Evolutionary conservation across 805 yeast species (phyloP).

Genomic region (Teunomyces pallodes): DNA sequence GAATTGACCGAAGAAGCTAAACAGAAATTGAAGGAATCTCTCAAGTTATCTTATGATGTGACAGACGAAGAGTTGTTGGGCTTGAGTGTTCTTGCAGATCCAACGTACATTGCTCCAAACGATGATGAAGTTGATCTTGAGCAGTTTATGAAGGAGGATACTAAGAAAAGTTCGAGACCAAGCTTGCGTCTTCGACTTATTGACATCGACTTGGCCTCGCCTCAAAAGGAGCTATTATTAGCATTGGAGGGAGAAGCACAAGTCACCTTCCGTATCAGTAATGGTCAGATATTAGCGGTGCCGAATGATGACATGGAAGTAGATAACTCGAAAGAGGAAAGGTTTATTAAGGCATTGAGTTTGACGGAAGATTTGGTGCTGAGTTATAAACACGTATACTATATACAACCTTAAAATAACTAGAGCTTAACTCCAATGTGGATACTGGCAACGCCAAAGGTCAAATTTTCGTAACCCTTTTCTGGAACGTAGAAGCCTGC

Average conservation of each 20-base stretch:
- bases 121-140: slow-evolving; percentile 20
- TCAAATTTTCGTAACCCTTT: slow-evolving; percentile 88
- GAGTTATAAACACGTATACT: slow-evolving; percentile 4
- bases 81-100: slow-evolving; percentile 28
- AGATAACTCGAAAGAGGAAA: slow-evolving; percentile 11
- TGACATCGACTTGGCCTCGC: slow-evolving; percentile 23
- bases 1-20: slow-evolving; percentile 22
- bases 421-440: slow-evolving; percentile 91
- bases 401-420: slow-evolving; percentile 11
- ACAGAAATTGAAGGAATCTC: slow-evolving; percentile 31
- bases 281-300: slow-evolving; percentile 19
- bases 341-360: slow-evolving; percentile 25
- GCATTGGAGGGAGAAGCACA: slow-evolving; percentile 16
- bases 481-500: slow-evolving; percentile 91
- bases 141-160: slow-evolving; percentile 19
- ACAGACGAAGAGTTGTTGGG: slow-evolving; percentile 40
- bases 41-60: slow-evolving; percentile 34
- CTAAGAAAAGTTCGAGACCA: slow-evolving; percentile 3
- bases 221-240: slow-evolving; percentile 21
- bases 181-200: slow-evolving; percentile 16
- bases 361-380: slow-evolving; percentile 29
- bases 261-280: slow-evolving; percentile 25
- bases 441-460: slow-evolving; percentile 93
- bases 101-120: slow-evolving; percentile 13
- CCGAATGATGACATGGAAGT: slow-evolving; percentile 19